A percentile compares a stretch with the other conserved stretches of the same genome.
Evolutionary conservation across 2,329 filamentous ascomycete species (phyloP).

Genomic region (Teratosphaeria epicoccoides): DNA sequence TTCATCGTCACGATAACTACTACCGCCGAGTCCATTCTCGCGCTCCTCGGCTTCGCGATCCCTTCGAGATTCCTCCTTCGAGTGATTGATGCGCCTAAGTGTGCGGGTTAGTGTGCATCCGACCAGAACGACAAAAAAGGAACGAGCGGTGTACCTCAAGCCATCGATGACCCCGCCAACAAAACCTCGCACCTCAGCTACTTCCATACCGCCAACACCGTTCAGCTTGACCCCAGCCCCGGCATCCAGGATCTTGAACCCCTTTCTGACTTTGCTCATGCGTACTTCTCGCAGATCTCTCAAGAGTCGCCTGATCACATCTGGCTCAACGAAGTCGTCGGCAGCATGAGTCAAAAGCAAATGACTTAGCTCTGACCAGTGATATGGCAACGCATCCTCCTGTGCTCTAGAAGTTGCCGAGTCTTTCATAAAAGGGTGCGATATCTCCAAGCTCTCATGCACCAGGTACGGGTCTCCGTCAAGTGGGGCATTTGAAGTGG

Average conservation of each 20-base stretch:
- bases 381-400: constrained; percentile 68
- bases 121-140: not conserved
- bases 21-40: constrained; percentile 39
- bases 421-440: constrained; percentile 62
- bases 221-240: constrained; percentile 62
- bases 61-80: constrained; percentile 63
- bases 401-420: constrained; percentile 62
- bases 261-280: constrained; percentile 75
- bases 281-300: constrained; percentile 78
- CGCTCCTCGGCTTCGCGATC: constrained; percentile 63
- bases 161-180: constrained; percentile 80
- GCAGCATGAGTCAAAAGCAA: constrained; percentile 73
- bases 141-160: constrained; percentile 41
- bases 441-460: constrained; percentile 19
- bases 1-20: constrained; percentile 40
- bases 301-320: constrained; percentile 63
- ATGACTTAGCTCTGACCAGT: constrained; percentile 88
- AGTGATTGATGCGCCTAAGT: constrained; percentile 63
- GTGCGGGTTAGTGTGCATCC: not conserved
- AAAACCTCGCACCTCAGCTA: constrained; percentile 76
- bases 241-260: constrained; percentile 59
- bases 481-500: constrained; percentile 24
- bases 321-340: constrained; percentile 68
- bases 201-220: constrained; percentile 86
- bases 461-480: constrained; percentile 20